Percentiles rank a stretch among this genome's conserved stretches.
These are phyloP conservation scores for Dendrobium chrysotoxum DNA, from an alignment of 106 monocot species.

Conservation along the genomic window DNA sequence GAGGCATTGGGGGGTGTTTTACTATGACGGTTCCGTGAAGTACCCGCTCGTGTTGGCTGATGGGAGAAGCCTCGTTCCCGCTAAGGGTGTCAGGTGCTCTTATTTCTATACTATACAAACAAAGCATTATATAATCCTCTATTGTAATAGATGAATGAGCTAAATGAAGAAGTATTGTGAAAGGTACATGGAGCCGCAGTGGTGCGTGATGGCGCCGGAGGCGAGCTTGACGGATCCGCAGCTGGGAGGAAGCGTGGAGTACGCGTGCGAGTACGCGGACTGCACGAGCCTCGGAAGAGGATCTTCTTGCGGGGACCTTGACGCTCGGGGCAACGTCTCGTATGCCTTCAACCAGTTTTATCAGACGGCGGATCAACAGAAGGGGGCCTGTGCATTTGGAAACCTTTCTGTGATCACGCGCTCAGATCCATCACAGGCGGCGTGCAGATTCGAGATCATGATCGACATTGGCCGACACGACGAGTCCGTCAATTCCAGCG, in stretches of 20 bases:
- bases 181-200: slow-evolving; percentile 48
- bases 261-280: slow-evolving; percentile 70
- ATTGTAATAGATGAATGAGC: not conserved
- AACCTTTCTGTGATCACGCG: slow-evolving; percentile 40
- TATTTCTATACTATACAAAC: not conserved
- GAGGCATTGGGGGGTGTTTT: slow-evolving; percentile 82
- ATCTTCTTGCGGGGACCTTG: slow-evolving; percentile 58
- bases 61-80: slow-evolving; percentile 30
- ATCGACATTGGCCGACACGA: slow-evolving; percentile 57
- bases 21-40: slow-evolving; percentile 73
- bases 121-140: too few relatives aligned
- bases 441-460: slow-evolving; percentile 73
- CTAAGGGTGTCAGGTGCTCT: slow-evolving; percentile 32
- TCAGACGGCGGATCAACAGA: slow-evolving; percentile 62
- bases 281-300: slow-evolving; percentile 74
- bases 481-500: not conserved
- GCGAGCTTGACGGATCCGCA: slow-evolving; percentile 37
- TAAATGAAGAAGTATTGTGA: not conserved
- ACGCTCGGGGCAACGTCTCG: slow-evolving; percentile 49
- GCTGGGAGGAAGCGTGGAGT: slow-evolving; percentile 26
- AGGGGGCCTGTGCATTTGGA: slow-evolving; percentile 51
- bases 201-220: slow-evolving; percentile 64
- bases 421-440: slow-evolving; percentile 52
- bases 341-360: slow-evolving; percentile 82
- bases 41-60: slow-evolving; percentile 37